Evolutionary conservation across 2,329 filamentous ascomycete species (phyloP).

Genomic region (Myotisia sp.): DNA sequence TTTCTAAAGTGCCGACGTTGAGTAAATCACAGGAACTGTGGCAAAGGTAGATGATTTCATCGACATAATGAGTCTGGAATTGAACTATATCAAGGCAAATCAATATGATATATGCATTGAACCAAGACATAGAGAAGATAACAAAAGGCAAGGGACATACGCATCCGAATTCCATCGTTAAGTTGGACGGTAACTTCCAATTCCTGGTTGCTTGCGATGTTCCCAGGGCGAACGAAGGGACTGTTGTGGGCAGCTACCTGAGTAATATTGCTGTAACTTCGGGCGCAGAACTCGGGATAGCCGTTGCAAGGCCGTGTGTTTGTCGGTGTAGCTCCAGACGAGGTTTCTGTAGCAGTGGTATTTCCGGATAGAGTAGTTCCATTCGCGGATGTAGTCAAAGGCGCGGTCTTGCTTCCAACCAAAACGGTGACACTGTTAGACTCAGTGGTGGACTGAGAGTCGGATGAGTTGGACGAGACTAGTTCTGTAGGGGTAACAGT

Average conservation of each 20-base stretch:
- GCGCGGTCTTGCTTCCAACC: constrained; percentile 22
- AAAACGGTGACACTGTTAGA: constrained; percentile 29
- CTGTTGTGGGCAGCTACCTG: constrained; percentile 68
- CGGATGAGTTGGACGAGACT: constrained; percentile 11
- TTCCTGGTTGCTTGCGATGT: constrained; percentile 61
- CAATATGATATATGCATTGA: no score
- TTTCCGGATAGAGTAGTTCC: constrained; percentile 35
- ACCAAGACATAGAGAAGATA: constrained; percentile 4
- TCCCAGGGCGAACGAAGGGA: constrained; percentile 56
- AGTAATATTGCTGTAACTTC: constrained; percentile 70
- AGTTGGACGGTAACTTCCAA: constrained; percentile 55
- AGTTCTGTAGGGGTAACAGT: constrained; percentile 17
- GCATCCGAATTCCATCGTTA: constrained; percentile 54
- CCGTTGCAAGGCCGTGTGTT: constrained; percentile 73
- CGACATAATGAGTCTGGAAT: constrained; percentile 44
- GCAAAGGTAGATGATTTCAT: constrained; percentile 58
- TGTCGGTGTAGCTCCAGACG: constrained; percentile 35
- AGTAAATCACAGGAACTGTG: constrained; percentile 73
- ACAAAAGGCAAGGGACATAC: constrained; percentile 21
- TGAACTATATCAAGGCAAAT: constrained; percentile 37
- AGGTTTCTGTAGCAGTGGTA: constrained; percentile 33
- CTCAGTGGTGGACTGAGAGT: constrained; percentile 16
- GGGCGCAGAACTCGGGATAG: constrained; percentile 59
- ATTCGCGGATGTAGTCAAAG: constrained; percentile 12
- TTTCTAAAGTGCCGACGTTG: constrained; percentile 62